Percentiles rank a stretch among this genome's conserved stretches.
Evolutionary conservation across 768 basidiomycete genomes (phyloP).

Genomic region (Russula abietina): DNA sequence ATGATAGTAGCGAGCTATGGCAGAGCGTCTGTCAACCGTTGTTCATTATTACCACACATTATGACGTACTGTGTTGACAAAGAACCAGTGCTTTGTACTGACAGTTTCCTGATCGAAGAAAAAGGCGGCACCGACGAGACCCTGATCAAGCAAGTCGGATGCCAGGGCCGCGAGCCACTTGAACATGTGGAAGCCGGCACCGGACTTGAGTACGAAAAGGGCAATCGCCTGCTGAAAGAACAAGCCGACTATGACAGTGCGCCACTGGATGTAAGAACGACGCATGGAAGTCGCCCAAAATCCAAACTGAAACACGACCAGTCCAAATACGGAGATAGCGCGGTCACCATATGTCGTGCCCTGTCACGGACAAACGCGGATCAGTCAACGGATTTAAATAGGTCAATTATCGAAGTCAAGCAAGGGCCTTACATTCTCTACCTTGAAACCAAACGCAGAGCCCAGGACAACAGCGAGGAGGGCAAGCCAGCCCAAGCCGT

Average conservation of each 20-base stretch:
- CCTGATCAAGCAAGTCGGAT: slow-evolving; percentile 69
- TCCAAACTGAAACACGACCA: slow-evolving; percentile 70
- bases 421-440: slow-evolving; percentile 41
- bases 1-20: slow-evolving; percentile 68
- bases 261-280: slow-evolving; percentile 67
- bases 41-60: not conserved
- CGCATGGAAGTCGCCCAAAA: slow-evolving; percentile 66
- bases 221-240: slow-evolving; percentile 83
- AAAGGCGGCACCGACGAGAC: slow-evolving; percentile 65
- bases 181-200: slow-evolving; percentile 80
- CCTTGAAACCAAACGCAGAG: slow-evolving; percentile 77
- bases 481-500: slow-evolving; percentile 68
- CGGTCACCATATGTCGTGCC: slow-evolving; percentile 69
- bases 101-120: slow-evolving; percentile 71
- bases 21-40: no score
- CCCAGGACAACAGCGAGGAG: slow-evolving; percentile 76
- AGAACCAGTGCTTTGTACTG: slow-evolving; percentile 67
- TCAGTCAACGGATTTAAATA: slow-evolving; percentile 8
- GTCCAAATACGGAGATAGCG: slow-evolving; percentile 74
- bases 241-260: slow-evolving; percentile 81
- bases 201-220: slow-evolving; percentile 81
- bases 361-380: slow-evolving; percentile 31
- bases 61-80: slow-evolving; percentile 62
- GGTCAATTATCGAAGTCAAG: not conserved
- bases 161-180: slow-evolving; percentile 76